Evolutionary conservation across 148 eudicot genomes (phyloP).

Genomic region (Rhododendron kiyosumense): DNA sequence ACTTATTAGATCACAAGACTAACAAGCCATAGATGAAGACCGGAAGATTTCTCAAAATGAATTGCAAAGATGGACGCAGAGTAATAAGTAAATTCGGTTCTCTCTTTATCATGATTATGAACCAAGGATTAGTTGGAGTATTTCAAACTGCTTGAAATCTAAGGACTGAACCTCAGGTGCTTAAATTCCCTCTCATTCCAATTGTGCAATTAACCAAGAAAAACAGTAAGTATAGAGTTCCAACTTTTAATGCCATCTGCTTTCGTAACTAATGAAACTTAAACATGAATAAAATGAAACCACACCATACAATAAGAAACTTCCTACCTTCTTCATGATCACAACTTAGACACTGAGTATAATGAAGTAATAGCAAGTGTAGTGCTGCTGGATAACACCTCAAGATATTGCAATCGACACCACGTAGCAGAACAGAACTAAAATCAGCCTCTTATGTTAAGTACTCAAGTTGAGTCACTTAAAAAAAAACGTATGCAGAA

Average conservation of each 20-base stretch:
- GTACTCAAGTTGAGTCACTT: not conserved
- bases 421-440: not conserved
- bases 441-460: not conserved
- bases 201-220: not conserved
- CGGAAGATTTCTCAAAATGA: not conserved
- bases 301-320: not conserved
- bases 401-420: not conserved
- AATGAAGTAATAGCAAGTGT: not conserved
- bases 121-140: not conserved
- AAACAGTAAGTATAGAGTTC: not conserved
- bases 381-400: not conserved
- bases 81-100: not conserved
- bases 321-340: not conserved
- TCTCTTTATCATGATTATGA: not conserved
- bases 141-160: not conserved
- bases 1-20: constrained; percentile 8
- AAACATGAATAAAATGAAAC: not conserved
- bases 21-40: not conserved
- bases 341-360: not conserved
- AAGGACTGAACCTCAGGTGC: not conserved
- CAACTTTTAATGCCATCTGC: not conserved
- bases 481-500: not conserved
- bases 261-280: not conserved
- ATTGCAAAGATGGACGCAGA: not conserved
- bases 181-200: not conserved